These are phyloP conservation scores for Fusarium luffae DNA, from an alignment of 2,329 filamentous ascomycete genomes.

Conservation along the genomic window DNA sequence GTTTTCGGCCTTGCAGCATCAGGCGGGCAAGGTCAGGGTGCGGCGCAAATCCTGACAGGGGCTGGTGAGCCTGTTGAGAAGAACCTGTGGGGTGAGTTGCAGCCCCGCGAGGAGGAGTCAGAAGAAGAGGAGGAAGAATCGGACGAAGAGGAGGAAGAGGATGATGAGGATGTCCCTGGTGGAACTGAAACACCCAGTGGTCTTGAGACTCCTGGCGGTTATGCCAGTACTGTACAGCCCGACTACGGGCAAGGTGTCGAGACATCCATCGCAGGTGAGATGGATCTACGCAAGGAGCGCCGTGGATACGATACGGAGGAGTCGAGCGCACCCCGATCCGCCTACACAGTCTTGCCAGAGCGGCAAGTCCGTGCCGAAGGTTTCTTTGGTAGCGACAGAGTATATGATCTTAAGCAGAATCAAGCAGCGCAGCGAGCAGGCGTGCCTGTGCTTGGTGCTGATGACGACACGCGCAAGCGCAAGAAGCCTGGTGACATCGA, in stretches of 20 bases:
- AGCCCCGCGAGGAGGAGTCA: conserved; percentile 78
- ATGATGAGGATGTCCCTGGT: conserved; percentile 68
- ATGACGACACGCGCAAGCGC: conserved; percentile 81
- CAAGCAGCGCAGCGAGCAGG: conserved; percentile 60
- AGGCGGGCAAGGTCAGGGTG: conserved; percentile 50
- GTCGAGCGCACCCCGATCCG: conserved; percentile 75
- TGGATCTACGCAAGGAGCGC: conserved; percentile 86
- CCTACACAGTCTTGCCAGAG: conserved; percentile 91
- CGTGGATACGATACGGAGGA: conserved; percentile 92
- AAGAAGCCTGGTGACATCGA: conserved; percentile 98
- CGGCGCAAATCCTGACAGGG: conserved; percentile 52
- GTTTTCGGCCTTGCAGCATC: conserved; percentile 80
- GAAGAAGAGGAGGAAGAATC: conserved; percentile 81
- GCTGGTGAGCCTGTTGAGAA: conserved; percentile 85
- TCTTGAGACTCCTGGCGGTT: conserved; percentile 82
- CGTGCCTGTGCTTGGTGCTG: conserved; percentile 80
- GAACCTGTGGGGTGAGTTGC: conserved; percentile 90
- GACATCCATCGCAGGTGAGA: conserved; percentile 84
- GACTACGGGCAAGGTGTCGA: conserved; percentile 78
- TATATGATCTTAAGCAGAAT: conserved; percentile 80
- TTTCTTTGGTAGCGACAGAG: conserved; percentile 95
- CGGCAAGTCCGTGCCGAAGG: conserved; percentile 86
- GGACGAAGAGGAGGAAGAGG: conserved; percentile 74
- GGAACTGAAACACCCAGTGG: conserved; percentile 81
- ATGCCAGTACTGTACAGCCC: conserved; percentile 82